A percentile compares a stretch with the other conserved stretches of the same genome.
These are phyloP conservation scores for California macrophylla DNA, from an alignment of 441 rosid genomes.

Conservation along the genomic window DNA sequence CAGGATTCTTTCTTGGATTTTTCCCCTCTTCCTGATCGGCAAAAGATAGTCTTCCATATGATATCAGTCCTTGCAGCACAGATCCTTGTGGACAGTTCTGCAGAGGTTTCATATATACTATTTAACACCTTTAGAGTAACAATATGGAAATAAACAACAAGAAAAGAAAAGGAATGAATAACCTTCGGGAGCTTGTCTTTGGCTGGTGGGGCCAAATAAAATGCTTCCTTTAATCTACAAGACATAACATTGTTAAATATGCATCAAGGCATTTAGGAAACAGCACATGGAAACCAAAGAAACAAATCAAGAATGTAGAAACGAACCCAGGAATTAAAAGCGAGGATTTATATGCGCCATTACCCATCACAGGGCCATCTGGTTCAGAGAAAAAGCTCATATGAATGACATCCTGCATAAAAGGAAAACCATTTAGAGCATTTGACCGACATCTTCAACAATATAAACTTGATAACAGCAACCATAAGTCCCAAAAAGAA, in stretches of 20 bases:
- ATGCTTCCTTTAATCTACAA: constrained; percentile 68
- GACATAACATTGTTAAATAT: constrained; percentile 20
- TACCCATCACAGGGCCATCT: constrained; percentile 86
- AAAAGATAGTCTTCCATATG: constrained; percentile 59
- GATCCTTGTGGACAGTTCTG: constrained; percentile 83
- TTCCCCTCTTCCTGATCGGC: constrained; percentile 38
- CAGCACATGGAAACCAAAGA: constrained; percentile 13
- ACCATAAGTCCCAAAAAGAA: no score
- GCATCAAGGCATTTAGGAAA: constrained; percentile 6
- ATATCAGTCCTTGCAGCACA: constrained; percentile 64
- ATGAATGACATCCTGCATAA: constrained; percentile 48
- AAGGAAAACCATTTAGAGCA: constrained; percentile 8
- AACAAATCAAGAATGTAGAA: constrained; percentile 14
- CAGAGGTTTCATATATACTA: constrained; percentile 21
- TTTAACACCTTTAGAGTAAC: not conserved
- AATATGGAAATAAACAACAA: not conserved
- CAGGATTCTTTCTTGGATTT: constrained; percentile 60
- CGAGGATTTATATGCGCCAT: constrained; percentile 74
- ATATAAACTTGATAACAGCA: no score
- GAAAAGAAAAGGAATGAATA: constrained; percentile 8
- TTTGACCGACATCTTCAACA: not conserved
- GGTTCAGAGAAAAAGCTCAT: constrained; percentile 84
- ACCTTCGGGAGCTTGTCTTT: constrained; percentile 95
- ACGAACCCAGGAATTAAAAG: constrained; percentile 77
- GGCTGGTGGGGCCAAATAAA: constrained; percentile 72